Evolutionary conservation across 1,139 yeast genomes (phyloP).

Genomic region (Diutina scorzettiae): DNA sequence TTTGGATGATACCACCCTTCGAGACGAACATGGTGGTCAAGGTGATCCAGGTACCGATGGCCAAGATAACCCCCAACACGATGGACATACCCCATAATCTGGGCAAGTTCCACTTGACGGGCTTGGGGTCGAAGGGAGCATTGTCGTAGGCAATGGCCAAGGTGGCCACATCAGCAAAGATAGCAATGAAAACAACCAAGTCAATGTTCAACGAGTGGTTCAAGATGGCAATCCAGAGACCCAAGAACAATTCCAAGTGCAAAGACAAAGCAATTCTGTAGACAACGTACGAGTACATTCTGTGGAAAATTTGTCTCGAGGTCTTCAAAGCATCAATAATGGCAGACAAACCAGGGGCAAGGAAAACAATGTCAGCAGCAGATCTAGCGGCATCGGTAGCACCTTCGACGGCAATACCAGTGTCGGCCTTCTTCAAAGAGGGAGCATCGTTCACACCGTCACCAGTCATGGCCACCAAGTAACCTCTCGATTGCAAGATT

Average conservation of each 20-base stretch:
- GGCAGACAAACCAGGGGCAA: constrained; percentile 94
- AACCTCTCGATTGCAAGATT: constrained; percentile 82
- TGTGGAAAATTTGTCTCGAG: constrained; percentile 95
- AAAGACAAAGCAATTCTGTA: constrained; percentile 91
- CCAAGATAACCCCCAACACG: constrained; percentile 68
- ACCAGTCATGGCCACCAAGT: constrained; percentile 97
- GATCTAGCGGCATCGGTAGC: constrained; percentile 95
- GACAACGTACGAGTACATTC: constrained; percentile 93
- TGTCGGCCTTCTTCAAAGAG: constrained; percentile 90
- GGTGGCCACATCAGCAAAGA: constrained; percentile 93
- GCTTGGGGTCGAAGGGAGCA: constrained; percentile 94
- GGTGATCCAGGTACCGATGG: constrained; percentile 86
- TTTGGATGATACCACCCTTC: constrained; percentile 74
- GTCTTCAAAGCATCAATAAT: constrained; percentile 89
- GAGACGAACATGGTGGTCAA: constrained; percentile 82
- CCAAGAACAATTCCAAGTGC: constrained; percentile 86
- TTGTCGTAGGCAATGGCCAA: constrained; percentile 92
- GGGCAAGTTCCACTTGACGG: constrained; percentile 98
- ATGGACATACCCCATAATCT: constrained; percentile 96
- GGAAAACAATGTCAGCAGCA: constrained; percentile 93
- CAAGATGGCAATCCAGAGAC: constrained; percentile 89
- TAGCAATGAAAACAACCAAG: constrained; percentile 87
- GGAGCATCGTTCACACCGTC: constrained; percentile 98
- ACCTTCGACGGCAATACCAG: constrained; percentile 97
- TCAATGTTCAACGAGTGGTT: constrained; percentile 74